A percentile compares a stretch with the other conserved stretches of the same genome.
These are phyloP conservation scores for Ceratocystis cacaofunesta DNA, from an alignment of 2,329 filamentous ascomycete species.

Conservation along the genomic window DNA sequence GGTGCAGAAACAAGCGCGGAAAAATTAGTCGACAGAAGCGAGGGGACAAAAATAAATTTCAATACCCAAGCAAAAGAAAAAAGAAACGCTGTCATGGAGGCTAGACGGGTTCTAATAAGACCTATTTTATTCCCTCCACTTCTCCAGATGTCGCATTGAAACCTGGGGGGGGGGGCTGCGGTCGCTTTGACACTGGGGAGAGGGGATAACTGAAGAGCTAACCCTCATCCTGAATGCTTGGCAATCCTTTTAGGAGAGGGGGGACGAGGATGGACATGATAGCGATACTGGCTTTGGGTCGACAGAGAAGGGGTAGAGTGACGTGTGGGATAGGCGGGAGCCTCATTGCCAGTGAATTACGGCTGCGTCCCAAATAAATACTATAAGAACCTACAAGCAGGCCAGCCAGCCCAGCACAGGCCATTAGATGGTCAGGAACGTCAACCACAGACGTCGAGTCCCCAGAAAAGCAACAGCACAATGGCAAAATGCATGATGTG, in stretches of 20 bases:
- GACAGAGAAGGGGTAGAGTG: neutral
- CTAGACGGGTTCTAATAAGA: neutral
- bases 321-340: neutral
- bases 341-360: neutral
- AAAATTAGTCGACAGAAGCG: neutral
- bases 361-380: neutral
- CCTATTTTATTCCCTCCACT: neutral
- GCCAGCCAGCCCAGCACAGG: neutral
- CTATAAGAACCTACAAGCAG: neutral
- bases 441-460: neutral
- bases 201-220: neutral
- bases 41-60: slow-evolving; percentile 1
- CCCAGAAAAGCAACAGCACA: slow-evolving; percentile 2
- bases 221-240: neutral
- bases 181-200: neutral
- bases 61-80: neutral
- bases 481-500: neutral
- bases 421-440: neutral
- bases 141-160: neutral
- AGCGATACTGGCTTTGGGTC: neutral
- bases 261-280: neutral
- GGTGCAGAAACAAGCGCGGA: neutral
- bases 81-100: neutral
- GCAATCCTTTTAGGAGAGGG: neutral
- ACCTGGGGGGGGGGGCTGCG: neutral